Conservation (phyloP, 164 flowering plant genomes). For the grape (Vitis vinifera) region ASM3070453v1 NC_081807.1:18530001-18530500, state of each 20-base stretch:
- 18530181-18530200: conserved; percentile 40
- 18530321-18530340: conserved; percentile 75
- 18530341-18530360: conserved; percentile 84
- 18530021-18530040: background rate
- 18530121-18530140: background rate
- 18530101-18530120: background rate
- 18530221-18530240: conserved; percentile 91
- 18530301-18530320: conserved; percentile 47
- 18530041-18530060: background rate
- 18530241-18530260: conserved; percentile 86
- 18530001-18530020: background rate
- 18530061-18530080: background rate
- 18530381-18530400: conserved; percentile 7
- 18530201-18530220: conserved; percentile 72
- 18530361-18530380: conserved; percentile 59
- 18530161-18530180: background rate
- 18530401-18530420: background rate
- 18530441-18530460: no score
- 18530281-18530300: conserved; percentile 51
- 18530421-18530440: background rate
- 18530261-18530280: conserved; percentile 82
- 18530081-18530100: background rate
- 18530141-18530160: background rate
- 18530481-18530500: no score
- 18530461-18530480: no score